Base-by-base conservation (phyloP, 73 alveolate species). In the Uronychia binucleata region DNA sequence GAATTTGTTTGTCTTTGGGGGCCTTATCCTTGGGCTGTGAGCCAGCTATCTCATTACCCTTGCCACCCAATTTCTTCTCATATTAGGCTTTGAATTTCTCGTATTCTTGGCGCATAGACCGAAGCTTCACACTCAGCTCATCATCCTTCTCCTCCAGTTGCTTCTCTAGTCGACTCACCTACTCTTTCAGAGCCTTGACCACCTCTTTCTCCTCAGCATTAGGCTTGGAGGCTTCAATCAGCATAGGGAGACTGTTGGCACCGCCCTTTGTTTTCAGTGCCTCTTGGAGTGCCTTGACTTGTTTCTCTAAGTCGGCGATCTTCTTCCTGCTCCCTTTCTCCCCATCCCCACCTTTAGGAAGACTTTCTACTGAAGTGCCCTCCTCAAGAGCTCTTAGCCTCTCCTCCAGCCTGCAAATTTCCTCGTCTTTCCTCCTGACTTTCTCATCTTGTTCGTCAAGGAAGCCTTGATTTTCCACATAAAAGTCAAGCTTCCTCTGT, bases 231-330 rank as follows among this genome's bases (percentile, higher is more conserved):
- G 90, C 82, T 30, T 82, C 31, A 0, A 88, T 35, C 60, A 88
- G 35, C 82, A 88, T 31, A 1, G 88, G 85, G 26, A 88, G 75
- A 29, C 85, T 35, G 59, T 88, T 82, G 0, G 94, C 91, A 83
- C 83, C 83, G n/a, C n/a, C n/a, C 59, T 83, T 88, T 1, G 83
- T 31, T 57, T 77, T 79, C 27, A 88, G 35, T 1, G 94, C 86
- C 46, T 83, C 91, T 59, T 88, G 91, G 0, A 88, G 85, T 8
- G 76, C 81, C 46, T 82, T 82, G 76, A 88, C 86, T 74, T 88
- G 86, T 76, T 83, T 82, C 80, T 88, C 94, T 28, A 83, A 59
- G n/a, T 83, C 86, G 0, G 76, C 58, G 28, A 82, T 82, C 35
- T 78, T 83, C 76, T 78, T 82, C 30, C 84, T 78, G 25, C 84